Base-by-base conservation (phyloP, 2,329 filamentous ascomycete genomes). In the Fusarium sp. region DNA sequence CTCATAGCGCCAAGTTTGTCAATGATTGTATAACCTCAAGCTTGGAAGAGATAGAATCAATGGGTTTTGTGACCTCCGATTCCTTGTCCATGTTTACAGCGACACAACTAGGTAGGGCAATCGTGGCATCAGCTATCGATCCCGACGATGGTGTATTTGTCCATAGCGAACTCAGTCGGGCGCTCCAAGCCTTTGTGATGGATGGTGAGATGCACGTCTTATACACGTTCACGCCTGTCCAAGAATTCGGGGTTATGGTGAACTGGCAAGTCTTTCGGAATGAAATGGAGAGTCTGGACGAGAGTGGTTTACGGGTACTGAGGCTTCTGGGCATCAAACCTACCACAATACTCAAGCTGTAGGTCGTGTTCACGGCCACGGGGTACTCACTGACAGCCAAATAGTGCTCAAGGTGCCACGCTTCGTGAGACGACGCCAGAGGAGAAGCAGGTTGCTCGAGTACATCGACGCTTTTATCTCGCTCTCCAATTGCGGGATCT, bases 151-250 rank as follows among this genome's bases (percentile, higher is more conserved):
- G 93, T 1, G 82, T 93, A 3, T 95, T 94, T 75, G 87, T 95
- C 24, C 85, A 94, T 75, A 85, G 89, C 51, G 93, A 95, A 80
- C 85, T 95, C 54, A 86, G 87, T 65, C 88, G 88, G 73, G 91
- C 93, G 1, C 85, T 95, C 6, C 85, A 88, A 69, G 91, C 91
- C 3, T 95, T 95, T 77, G 93, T 94, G 18, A 91, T 95, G 89
- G 92, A 95, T 77, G 91, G 92, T 8, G 93, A 95, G 71, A 91
- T 95, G 90, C 93, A 95, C 77, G 88, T 94, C 18, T 87, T 94
- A 53, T 95, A 95, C 79, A 90, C 90, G 42, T 94, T 95, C 72
- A 94, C 93, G 0, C 93, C 93, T 0, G 87, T 95, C 5, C 90
- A 93, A 54, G 85, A 88, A 54, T 83, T 85, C 32, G 84, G 83